Evolutionary conservation across 2,329 filamentous ascomycete genomes (phyloP).

Genomic region (Cordyceps militaris): DNA sequence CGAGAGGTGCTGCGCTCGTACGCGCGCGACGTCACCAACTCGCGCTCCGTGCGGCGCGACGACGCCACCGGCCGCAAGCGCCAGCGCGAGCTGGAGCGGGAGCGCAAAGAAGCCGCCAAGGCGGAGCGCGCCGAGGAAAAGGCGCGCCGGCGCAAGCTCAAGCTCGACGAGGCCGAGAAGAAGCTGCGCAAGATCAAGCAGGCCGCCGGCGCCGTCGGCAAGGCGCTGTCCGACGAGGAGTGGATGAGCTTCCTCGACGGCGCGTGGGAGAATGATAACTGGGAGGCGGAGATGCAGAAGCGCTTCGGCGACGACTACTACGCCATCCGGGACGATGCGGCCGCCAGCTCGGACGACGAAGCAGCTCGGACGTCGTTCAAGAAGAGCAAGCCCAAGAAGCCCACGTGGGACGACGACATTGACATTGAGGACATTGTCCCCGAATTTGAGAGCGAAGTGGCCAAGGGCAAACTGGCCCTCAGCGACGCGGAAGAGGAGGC

Average conservation of each 20-base stretch:
- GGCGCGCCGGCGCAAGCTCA: slow-evolving; percentile 75
- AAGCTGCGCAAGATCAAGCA: slow-evolving; percentile 85
- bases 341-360: slow-evolving; percentile 53
- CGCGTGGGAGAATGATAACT: slow-evolving; percentile 80
- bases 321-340: slow-evolving; percentile 58
- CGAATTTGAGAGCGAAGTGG: slow-evolving; percentile 67
- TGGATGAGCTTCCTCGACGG: slow-evolving; percentile 81
- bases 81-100: slow-evolving; percentile 68
- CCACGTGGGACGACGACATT: slow-evolving; percentile 91
- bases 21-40: slow-evolving; percentile 74
- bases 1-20: slow-evolving; percentile 87
- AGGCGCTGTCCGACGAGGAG: slow-evolving; percentile 63
- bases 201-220: slow-evolving; percentile 71
- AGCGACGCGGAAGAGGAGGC: slow-evolving; percentile 38
- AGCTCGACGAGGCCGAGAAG: slow-evolving; percentile 81
- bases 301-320: slow-evolving; percentile 92
- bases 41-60: slow-evolving; percentile 79
- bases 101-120: slow-evolving; percentile 73
- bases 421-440: slow-evolving; percentile 90
- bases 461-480: slow-evolving; percentile 45
- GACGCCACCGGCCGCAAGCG: slow-evolving; percentile 71
- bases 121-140: slow-evolving; percentile 70
- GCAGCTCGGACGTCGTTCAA: slow-evolving; percentile 48
- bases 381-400: slow-evolving; percentile 46
- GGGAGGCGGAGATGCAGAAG: slow-evolving; percentile 85